Conservation (phyloP, 2,329 filamentous ascomycete species). For the Trichoderma polysporum region DNA sequence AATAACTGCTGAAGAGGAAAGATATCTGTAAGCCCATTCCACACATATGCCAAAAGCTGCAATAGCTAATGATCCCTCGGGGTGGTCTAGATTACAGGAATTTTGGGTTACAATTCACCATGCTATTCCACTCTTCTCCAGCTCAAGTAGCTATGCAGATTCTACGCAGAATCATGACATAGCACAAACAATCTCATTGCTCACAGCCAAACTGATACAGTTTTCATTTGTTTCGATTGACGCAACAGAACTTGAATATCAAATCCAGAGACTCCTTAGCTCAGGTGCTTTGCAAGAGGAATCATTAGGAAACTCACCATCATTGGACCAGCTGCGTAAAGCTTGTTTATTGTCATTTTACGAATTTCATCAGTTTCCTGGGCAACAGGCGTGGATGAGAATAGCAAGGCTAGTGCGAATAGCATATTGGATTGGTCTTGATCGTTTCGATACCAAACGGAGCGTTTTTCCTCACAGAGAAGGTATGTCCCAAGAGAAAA, state of each 20-base stretch:
- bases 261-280: conserved; percentile 11
- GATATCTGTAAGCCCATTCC: not conserved
- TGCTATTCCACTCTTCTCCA: conserved; percentile 9
- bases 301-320: conserved; percentile 7
- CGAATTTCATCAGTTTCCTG: conserved; percentile 25
- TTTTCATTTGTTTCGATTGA: conserved; percentile 9
- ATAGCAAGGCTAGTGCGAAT: conserved; percentile 20
- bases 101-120: not conserved
- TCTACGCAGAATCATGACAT: not conserved
- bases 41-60: not conserved
- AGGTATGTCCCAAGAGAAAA: not conserved
- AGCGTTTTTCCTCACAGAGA: not conserved
- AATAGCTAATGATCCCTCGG: not conserved
- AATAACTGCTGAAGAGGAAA: not conserved
- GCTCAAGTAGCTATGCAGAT: not conserved
- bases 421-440: conserved; percentile 22
- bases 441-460: conserved; percentile 18
- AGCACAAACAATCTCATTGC: not conserved
- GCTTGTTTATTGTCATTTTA: conserved; percentile 22
- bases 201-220: conserved; percentile 19
- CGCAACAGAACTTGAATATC: not conserved
- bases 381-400: conserved; percentile 25
- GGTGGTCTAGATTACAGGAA: not conserved
- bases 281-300: conserved; percentile 11
- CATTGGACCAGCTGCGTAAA: conserved; percentile 22